Conservation (phyloP, 2,329 filamentous ascomycete genomes). For the Trichothecium sympodiale region DNA sequence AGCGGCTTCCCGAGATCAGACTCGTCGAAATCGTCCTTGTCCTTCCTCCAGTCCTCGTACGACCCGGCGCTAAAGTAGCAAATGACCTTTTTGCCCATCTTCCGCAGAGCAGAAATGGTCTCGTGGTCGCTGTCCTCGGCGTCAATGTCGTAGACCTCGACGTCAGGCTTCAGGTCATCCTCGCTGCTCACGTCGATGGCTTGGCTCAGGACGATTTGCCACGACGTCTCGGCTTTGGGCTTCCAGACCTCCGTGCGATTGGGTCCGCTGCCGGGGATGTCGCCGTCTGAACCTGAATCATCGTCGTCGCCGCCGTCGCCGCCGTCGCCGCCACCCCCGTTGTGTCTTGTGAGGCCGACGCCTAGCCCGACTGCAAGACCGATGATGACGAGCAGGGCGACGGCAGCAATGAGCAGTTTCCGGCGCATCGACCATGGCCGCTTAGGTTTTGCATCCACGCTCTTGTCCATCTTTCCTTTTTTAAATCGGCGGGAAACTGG, state of each 20-base stretch:
- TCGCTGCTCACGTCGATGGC: slow-evolving; percentile 29
- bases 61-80: slow-evolving; percentile 68
- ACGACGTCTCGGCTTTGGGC: slow-evolving; percentile 39
- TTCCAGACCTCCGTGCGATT: slow-evolving; percentile 27
- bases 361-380: slow-evolving; percentile 44
- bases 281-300: no score
- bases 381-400: slow-evolving; percentile 18
- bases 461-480: no score
- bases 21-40: slow-evolving; percentile 41
- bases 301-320: slow-evolving; percentile 7
- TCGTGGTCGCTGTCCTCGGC: slow-evolving; percentile 40
- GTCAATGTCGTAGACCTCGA: slow-evolving; percentile 35
- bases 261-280: slow-evolving; percentile 11
- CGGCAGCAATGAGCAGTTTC: slow-evolving; percentile 15
- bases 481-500: no score
- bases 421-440: slow-evolving; percentile 17
- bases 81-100: slow-evolving; percentile 48
- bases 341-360: slow-evolving; percentile 34
- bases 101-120: slow-evolving; percentile 43
- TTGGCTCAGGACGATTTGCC: slow-evolving; percentile 49
- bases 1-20: slow-evolving; percentile 46
- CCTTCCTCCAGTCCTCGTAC: slow-evolving; percentile 51
- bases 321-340: slow-evolving; percentile 9
- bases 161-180: slow-evolving; percentile 28
- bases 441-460: slow-evolving; percentile 2